Evolutionary conservation across 495 filamentous ascomycete species (phyloP).

Genomic region (Neurospora pannonica): DNA sequence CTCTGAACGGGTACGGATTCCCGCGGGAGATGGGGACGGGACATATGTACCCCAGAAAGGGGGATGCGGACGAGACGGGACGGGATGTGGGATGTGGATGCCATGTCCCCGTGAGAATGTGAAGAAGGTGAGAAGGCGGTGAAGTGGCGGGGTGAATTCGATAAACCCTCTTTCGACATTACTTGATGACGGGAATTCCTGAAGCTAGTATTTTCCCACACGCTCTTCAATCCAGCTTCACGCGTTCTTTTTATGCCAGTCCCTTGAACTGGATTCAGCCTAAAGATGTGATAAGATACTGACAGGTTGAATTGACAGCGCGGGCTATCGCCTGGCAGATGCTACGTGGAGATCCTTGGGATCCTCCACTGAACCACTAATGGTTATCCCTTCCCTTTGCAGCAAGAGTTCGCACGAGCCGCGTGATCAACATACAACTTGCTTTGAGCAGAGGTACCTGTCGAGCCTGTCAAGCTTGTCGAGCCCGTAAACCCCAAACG

Average conservation of each 20-base stretch:
- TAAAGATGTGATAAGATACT: no score
- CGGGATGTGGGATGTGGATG: no score
- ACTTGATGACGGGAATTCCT: neutral
- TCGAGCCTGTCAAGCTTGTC: neutral
- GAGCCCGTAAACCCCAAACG: neutral
- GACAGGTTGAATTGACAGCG: no score
- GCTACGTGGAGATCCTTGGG: no score
- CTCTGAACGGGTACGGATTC: neutral
- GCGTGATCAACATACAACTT: neutral
- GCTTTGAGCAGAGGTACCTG: neutral
- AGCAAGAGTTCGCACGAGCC: neutral
- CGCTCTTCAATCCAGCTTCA: no score
- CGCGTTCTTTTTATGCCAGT: neutral
- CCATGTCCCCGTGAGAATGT: neutral
- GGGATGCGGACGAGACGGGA: neutral
- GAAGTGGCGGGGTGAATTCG: neutral
- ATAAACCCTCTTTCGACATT: neutral
- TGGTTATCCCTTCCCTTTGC: neutral
- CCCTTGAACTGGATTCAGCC: neutral
- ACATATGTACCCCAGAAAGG: neutral
- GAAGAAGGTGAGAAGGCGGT: neutral
- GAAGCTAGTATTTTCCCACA: neutral
- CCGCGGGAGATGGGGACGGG: no score
- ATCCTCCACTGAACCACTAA: neutral
- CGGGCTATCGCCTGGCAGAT: no score